Evolutionary conservation across 177 flowering plant species (phyloP), one percentile per base, ranked within the genome.

Genomic region (Tripterygium wilfordii): DNA sequence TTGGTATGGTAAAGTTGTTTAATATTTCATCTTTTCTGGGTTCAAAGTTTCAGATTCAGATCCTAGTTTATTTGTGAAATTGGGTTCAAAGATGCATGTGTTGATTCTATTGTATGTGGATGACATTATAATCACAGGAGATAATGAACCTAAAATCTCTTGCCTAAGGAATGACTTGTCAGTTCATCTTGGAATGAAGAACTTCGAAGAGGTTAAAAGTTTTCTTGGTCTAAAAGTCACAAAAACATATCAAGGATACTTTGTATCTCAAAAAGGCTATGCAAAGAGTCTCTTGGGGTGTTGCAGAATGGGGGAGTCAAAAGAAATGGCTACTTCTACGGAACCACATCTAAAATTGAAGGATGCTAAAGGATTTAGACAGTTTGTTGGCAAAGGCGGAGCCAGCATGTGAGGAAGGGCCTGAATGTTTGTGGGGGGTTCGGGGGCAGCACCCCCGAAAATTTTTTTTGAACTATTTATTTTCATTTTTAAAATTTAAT

Each of bases 241-340:
- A 19, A 49, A 36, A 15, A 22, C 10, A 22, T 2, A 36, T 21
- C n/a, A 13, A 3, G 30, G 53, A 19, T 29, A 16, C 21, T 48
- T 48, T 32, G 7, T 48, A 30, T 48, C 51, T 17, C 55, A 51
- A 51, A 25, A 10, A 19, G 5, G 20, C 2, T 41, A 52, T 29
- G 38, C 46, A 7, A 51, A 28, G 13, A 41, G 22, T 10, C 23
- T 52, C 12, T 16, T 27, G 17, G 57, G 39, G 10, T n/a, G 35
- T n/a, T 42, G 35, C 45, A 32, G 47, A 1, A 30, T 56, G 25
- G 23, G 5, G 31, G 40, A 39, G 27, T 38, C 45, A 7, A 56
- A 56, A 32, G 4, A 9, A 25, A 38, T 16, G 39, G 12, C 47
- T 9, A 47, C 40, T 39, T 48, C 60, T 1, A 47, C 29, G 24